These are phyloP conservation scores for Schizonepeta tenuifolia DNA, from an alignment of 257 asterid genomes.

Conservation along the genomic window DNA sequence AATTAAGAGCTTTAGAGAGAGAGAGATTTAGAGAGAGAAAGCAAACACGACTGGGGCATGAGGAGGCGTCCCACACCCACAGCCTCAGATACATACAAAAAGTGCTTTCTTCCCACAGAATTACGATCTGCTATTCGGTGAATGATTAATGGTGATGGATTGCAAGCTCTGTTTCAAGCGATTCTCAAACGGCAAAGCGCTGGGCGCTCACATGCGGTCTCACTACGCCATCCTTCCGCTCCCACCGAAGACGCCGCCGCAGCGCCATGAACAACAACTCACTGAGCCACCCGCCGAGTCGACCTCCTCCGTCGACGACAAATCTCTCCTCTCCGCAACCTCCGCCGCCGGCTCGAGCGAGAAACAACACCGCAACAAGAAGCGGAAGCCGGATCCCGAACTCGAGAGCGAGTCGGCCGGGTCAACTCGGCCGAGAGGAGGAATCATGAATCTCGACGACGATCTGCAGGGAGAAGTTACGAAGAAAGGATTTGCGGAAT, in stretches of 20 bases:
- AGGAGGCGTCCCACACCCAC: too few relatives aligned
- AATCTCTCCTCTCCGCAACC: too few relatives aligned
- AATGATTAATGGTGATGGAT: conserved; percentile 42
- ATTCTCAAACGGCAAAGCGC: conserved; percentile 60
- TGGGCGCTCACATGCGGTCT: conserved; percentile 80
- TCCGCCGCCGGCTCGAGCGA: too few relatives aligned
- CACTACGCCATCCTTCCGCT: conserved; percentile 60
- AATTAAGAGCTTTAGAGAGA: conserved; percentile 26
- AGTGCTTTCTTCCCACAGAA: background rate
- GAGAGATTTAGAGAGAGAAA: too few relatives aligned
- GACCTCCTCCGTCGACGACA: too few relatives aligned
- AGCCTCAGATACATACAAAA: conserved; percentile 22
- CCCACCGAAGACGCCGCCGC: conserved; percentile 57
- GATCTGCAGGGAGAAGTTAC: too few relatives aligned
- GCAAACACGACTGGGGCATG: conserved; percentile 4
- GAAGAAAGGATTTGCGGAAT: conserved; percentile 12
- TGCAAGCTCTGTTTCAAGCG: conserved; percentile 64
- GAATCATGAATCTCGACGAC: too few relatives aligned
- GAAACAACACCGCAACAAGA: too few relatives aligned
- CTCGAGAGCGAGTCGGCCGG: conserved; percentile 28
- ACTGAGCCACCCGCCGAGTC: conserved; percentile 32
- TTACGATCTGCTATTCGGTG: conserved; percentile 17
- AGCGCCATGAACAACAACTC: too few relatives aligned
- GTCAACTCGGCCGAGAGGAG: conserved; percentile 28
- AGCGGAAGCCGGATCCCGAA: conserved; percentile 48